Conservation (phyloP, 352 stramenopile species). For the Phytophthora kernoviae region DNA sequence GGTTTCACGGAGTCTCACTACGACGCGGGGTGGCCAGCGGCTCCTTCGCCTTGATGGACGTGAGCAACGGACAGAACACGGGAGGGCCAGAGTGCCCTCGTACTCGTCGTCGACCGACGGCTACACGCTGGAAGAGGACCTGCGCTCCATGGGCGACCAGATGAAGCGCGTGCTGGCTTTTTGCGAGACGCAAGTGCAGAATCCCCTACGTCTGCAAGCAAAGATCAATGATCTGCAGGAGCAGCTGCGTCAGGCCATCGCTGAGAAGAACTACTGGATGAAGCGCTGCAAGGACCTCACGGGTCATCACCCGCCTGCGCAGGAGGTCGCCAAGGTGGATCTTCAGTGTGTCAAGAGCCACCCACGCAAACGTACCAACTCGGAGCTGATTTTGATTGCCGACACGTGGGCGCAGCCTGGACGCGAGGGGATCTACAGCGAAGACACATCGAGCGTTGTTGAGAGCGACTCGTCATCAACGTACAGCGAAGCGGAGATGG, state of each 20-base stretch:
- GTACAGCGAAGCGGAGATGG: constrained; percentile 46
- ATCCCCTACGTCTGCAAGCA: constrained; percentile 68
- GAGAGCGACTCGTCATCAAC: constrained; percentile 55
- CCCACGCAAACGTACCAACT: constrained; percentile 76
- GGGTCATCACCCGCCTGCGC: constrained; percentile 42
- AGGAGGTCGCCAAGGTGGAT: constrained; percentile 34
- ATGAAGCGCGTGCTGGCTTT: constrained; percentile 85
- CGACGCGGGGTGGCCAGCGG: constrained; percentile 24
- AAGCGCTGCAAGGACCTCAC: constrained; percentile 81
- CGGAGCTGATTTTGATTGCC: constrained; percentile 82
- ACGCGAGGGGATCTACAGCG: constrained; percentile 72
- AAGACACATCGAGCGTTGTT: constrained; percentile 54
- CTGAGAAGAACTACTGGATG: constrained; percentile 92
- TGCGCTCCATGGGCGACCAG: constrained; percentile 78
- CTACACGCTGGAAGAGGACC: constrained; percentile 76
- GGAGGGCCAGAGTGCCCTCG: constrained; percentile 39
- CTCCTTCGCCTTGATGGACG: constrained; percentile 28
- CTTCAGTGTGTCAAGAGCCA: constrained; percentile 58
- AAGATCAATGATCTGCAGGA: constrained; percentile 85
- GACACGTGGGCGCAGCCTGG: constrained; percentile 76
- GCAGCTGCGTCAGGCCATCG: constrained; percentile 71
- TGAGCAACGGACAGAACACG: constrained; percentile 14
- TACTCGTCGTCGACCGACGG: constrained; percentile 47
- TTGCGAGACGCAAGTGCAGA: constrained; percentile 76
- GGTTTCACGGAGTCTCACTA: constrained; percentile 28